Evolutionary conservation across 352 stramenopile genomes (phyloP).

Genomic region (Achlya hypogyna): DNA sequence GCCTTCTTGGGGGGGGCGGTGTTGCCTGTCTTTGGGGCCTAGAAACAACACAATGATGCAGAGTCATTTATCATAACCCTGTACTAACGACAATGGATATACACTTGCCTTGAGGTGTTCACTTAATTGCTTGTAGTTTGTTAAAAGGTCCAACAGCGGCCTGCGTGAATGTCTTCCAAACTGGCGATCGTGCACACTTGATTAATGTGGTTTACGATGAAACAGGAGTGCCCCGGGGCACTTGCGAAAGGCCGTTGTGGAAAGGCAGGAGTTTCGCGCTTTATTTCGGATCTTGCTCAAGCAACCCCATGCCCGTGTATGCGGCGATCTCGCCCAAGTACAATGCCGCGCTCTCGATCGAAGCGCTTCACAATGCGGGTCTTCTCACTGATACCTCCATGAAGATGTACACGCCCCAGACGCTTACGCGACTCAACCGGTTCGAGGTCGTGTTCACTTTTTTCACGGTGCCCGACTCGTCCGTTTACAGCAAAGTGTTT

Average conservation of each 20-base stretch:
- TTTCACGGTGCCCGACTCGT: conserved; percentile 65
- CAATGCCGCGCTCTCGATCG: conserved; percentile 25
- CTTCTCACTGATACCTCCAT: conserved; percentile 19
- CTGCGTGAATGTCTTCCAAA: no score
- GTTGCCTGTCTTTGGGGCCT: no score
- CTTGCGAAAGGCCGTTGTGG: not conserved
- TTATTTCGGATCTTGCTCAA: not conserved
- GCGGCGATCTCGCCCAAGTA: conserved; percentile 54
- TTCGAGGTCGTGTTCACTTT: conserved; percentile 62
- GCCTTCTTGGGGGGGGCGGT: no score
- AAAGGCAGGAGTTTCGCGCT: not conserved
- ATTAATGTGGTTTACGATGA: no score
- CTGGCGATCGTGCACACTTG: no score
- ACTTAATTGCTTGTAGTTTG: no score
- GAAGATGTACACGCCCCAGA: conserved; percentile 22
- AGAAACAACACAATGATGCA: no score
- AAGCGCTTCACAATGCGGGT: conserved; percentile 19
- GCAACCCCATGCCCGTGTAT: conserved; percentile 39
- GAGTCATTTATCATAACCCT: no score
- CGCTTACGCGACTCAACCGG: conserved; percentile 34
- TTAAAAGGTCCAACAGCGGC: no score
- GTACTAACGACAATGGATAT: no score
- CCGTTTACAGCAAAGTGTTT: conserved; percentile 47
- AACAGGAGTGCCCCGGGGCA: not conserved
- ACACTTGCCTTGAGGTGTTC: no score